Conservation (phyloP, 805 yeast genomes). For the Schwanniomyces pseudopolymorphus region DNA sequence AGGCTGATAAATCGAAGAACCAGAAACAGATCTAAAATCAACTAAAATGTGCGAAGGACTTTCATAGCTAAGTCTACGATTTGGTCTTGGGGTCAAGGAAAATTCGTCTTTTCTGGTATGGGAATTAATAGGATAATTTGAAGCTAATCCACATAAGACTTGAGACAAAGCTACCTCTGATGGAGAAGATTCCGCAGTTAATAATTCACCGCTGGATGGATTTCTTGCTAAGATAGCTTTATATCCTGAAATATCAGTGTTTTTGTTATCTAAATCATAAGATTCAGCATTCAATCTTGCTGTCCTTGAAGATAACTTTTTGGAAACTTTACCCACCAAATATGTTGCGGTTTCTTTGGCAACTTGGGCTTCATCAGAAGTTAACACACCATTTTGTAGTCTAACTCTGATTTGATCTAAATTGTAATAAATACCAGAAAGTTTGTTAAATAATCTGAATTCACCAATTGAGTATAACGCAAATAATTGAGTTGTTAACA, state of each 20-base stretch:
- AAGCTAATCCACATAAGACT: constrained; percentile 66
- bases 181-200: constrained; percentile 44
- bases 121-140: constrained; percentile 61
- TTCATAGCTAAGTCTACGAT: constrained; percentile 47
- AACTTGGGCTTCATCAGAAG: constrained; percentile 48
- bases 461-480: constrained; percentile 72
- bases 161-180: constrained; percentile 66
- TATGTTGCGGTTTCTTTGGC: constrained; percentile 54
- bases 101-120: constrained; percentile 25
- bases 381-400: constrained; percentile 49
- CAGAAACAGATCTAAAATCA: constrained; percentile 68
- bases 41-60: constrained; percentile 69
- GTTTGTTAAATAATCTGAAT: constrained; percentile 57
- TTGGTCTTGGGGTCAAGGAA: constrained; percentile 45
- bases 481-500: constrained; percentile 62
- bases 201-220: constrained; percentile 55
- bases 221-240: constrained; percentile 69
- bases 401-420: constrained; percentile 60
- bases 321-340: constrained; percentile 58
- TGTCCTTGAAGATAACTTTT: constrained; percentile 48
- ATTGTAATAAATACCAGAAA: constrained; percentile 52
- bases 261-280: constrained; percentile 38
- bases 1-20: constrained; percentile 59
- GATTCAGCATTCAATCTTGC: constrained; percentile 40
- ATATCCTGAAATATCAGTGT: constrained; percentile 60